Percentiles rank a stretch among this genome's conserved stretches.
These are phyloP conservation scores for Diutina mesorugosa DNA, from an alignment of 1,139 yeast species.

Conservation along the genomic window DNA sequence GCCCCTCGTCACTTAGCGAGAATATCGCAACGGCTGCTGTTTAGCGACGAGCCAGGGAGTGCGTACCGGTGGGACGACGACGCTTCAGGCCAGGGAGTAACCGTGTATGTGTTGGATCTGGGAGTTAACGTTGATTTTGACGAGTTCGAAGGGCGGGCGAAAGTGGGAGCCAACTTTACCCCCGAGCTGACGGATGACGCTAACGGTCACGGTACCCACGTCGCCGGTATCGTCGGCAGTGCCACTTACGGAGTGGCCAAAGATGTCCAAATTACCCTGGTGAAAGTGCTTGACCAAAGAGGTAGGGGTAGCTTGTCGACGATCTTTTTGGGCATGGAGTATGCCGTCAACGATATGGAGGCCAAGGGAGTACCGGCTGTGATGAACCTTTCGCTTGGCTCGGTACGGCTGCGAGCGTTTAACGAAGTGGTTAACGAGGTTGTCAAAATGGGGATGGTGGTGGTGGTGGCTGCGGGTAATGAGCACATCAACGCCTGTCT, in stretches of 20 bases:
- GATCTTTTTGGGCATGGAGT: slow-evolving; percentile 61
- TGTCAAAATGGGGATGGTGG: slow-evolving; percentile 51
- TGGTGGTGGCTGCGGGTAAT: slow-evolving; percentile 89
- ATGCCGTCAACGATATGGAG: slow-evolving; percentile 47
- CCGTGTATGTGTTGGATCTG: slow-evolving; percentile 74
- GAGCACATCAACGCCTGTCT: slow-evolving; percentile 64
- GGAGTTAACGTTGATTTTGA: slow-evolving; percentile 49
- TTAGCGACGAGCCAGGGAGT: slow-evolving; percentile 11
- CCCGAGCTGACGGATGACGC: slow-evolving; percentile 48
- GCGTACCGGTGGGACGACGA: slow-evolving; percentile 31
- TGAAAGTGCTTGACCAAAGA: slow-evolving; percentile 49
- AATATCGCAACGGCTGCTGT: slow-evolving; percentile 35
- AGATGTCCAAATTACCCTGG: slow-evolving; percentile 44
- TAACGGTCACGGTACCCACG: slow-evolving; percentile 80
- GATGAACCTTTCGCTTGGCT: slow-evolving; percentile 73
- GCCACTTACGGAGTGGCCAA: slow-evolving; percentile 72
- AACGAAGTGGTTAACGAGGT: slow-evolving; percentile 70
- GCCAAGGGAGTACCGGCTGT: slow-evolving; percentile 38
- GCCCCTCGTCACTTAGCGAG: slow-evolving; percentile 66
- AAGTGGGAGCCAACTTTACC: slow-evolving; percentile 46
- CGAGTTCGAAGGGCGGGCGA: slow-evolving; percentile 55
- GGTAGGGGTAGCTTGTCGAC: slow-evolving; percentile 64
- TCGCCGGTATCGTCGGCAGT: slow-evolving; percentile 83
- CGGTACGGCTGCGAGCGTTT: slow-evolving; percentile 49
- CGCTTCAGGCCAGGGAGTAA: slow-evolving; percentile 39